A percentile compares a stretch with the other conserved stretches of the same genome.
These are phyloP conservation scores for Arabidopsis lyrata DNA, from an alignment of 441 rosid genomes.

Conservation along the genomic window DNA sequence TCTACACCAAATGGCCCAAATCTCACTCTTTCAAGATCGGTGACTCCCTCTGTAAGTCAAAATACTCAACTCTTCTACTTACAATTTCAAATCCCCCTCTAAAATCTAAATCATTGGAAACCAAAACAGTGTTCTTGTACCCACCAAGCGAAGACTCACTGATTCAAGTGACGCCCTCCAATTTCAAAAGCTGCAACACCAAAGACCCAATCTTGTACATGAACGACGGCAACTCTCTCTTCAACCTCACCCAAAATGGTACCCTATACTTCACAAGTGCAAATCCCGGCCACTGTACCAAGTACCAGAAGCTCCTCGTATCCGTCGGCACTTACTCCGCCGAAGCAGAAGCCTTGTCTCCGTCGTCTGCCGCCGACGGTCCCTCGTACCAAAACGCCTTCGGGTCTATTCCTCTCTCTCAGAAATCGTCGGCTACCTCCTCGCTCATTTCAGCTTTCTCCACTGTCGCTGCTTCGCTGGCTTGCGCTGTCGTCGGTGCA, in stretches of 20 bases:
- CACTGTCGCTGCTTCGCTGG: constrained; percentile 51
- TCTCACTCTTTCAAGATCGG: constrained; percentile 67
- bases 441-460: constrained; percentile 42
- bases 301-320: constrained; percentile 83
- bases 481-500: constrained; percentile 48
- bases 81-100: neutral
- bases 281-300: constrained; percentile 70
- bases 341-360: constrained; percentile 55
- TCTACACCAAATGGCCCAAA: constrained; percentile 81
- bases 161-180: constrained; percentile 72
- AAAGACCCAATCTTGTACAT: constrained; percentile 83
- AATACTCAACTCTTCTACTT: neutral
- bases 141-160: constrained; percentile 99
- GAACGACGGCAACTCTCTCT: constrained; percentile 93
- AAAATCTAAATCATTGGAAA: neutral
- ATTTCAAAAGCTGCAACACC: constrained; percentile 73
- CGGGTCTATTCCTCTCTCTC: constrained; percentile 73
- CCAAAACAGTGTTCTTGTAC: constrained; percentile 80
- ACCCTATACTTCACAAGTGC: constrained; percentile 86
- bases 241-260: constrained; percentile 77
- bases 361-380: constrained; percentile 52
- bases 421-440: constrained; percentile 56
- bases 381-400: constrained; percentile 83
- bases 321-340: constrained; percentile 63
- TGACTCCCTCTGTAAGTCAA: constrained; percentile 80